Conservation (phyloP, 306 rosid genomes). For the Oxytropis ochrocephala region DNA sequence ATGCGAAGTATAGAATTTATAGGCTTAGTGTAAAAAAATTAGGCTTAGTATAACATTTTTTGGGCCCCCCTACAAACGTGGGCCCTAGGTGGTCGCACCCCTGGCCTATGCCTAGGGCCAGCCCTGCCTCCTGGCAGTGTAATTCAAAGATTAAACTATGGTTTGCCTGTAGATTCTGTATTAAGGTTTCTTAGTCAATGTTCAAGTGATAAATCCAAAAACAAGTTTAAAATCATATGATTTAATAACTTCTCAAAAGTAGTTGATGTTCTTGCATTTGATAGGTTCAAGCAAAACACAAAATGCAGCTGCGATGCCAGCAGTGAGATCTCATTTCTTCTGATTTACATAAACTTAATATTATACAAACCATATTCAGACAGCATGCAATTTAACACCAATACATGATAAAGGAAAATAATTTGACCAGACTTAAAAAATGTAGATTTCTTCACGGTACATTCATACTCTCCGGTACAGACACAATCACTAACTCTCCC, state of each 20-base stretch:
- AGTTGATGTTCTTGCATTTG: not conserved
- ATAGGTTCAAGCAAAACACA: not conserved
- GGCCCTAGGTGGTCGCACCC: too few relatives aligned
- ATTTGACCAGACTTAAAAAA: conserved; percentile 1
- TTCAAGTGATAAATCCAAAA: conserved; percentile 3
- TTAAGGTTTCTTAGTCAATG: not conserved
- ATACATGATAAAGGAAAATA: not conserved
- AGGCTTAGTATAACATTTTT: too few relatives aligned
- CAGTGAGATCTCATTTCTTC: not conserved
- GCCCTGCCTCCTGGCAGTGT: not conserved
- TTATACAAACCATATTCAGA: not conserved
- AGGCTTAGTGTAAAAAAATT: too few relatives aligned
- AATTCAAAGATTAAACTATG: not conserved
- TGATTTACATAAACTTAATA: not conserved
- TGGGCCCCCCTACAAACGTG: too few relatives aligned
- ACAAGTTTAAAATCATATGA: not conserved
- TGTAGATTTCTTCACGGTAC: not conserved
- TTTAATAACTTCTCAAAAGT: not conserved
- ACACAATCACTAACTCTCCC: not conserved
- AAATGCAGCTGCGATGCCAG: conserved; percentile 7
- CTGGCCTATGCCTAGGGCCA: too few relatives aligned
- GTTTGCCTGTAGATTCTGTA: not conserved
- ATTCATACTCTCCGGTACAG: not conserved
- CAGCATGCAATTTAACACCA: not conserved
- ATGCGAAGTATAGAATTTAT: too few relatives aligned